Base-by-base conservation (phyloP, 108 stramenopile genomes). In the Fragilariopsis cylindrus region DNA sequence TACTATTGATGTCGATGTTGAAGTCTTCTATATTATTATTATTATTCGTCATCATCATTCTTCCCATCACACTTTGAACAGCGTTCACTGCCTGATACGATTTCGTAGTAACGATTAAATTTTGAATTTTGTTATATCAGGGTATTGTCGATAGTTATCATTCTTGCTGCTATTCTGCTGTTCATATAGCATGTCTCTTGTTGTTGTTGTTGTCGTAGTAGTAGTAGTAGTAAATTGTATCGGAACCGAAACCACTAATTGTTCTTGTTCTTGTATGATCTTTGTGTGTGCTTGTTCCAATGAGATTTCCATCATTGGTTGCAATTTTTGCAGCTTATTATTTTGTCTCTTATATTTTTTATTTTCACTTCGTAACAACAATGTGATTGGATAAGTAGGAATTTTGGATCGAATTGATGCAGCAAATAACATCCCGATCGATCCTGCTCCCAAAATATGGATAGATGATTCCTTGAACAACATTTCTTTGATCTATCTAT, bases 391-490 rank as follows among this genome's bases (percentile, higher is more conserved):
- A 75, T 82, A 82, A 21, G 68, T 48, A n/a, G 86, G 83, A 76
- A 73, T 66, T 15, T 72, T 70, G 15, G 71, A 73, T 55, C 81
- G 81, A 55, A 87, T 76, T 4, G 77, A 79, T 15, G 81, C 65
- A 4, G 86, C 83, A 43, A 74, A 78, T 6, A 83, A 60, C 48
- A 82, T 18, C 30, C 84, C 85, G 48, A 85, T 81, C 5, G 84
- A 78, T 19, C 87, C 87, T 30, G 77, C 76, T 21, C 87, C 87
- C 40, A 87, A 46, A n/a, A 87, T 78, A 42, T 83, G 80, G 57
- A 87, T 68, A 4, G 79, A 78, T 74, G 30, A 30, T 30, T 30
- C 30, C 30, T 30, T 74, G n/a, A 54, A n/a, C 53, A 54, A 54
- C 30, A 30, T 30, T 2, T 30, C 30, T 30, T 30, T 30, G 30